These are phyloP conservation scores for Glycyrrhiza uralensis DNA, from an alignment of 306 rosid genomes.

Conservation along the genomic window DNA sequence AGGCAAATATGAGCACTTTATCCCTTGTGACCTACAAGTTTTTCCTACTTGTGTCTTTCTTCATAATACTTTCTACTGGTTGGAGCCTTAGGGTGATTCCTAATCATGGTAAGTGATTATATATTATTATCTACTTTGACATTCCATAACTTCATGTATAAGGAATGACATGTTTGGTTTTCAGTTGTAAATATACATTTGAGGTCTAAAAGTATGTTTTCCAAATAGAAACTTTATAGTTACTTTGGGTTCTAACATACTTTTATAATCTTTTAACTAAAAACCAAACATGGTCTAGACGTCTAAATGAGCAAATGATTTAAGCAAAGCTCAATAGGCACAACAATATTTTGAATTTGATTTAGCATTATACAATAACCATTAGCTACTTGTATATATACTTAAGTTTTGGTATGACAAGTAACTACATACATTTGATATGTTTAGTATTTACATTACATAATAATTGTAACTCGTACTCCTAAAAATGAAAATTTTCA, in stretches of 20 bases:
- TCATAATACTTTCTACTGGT: constrained; percentile 26
- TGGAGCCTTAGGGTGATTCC: constrained; percentile 32
- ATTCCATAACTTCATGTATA: not conserved
- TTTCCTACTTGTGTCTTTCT: constrained; percentile 40
- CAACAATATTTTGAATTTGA: not conserved
- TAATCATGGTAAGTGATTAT: constrained; percentile 32
- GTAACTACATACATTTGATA: not conserved
- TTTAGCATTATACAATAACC: not conserved
- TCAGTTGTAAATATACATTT: no score
- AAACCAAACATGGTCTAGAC: no score
- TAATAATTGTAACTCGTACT: not conserved
- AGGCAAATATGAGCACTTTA: constrained; percentile 39
- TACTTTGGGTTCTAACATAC: no score
- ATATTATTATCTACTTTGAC: not conserved
- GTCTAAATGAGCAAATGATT: not conserved
- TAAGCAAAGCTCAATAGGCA: not conserved
- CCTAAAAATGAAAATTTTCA: not conserved
- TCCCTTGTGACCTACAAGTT: constrained; percentile 8
- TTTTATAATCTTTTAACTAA: no score
- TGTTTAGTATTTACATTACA: not conserved
- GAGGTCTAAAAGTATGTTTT: no score
- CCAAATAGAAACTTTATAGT: no score
- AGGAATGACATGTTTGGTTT: no score
- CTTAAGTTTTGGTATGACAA: not conserved
- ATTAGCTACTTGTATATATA: no score